Evolutionary conservation across 2,329 filamentous ascomycete genomes (phyloP).

Genomic region (Pseudogymnoascus sp.): DNA sequence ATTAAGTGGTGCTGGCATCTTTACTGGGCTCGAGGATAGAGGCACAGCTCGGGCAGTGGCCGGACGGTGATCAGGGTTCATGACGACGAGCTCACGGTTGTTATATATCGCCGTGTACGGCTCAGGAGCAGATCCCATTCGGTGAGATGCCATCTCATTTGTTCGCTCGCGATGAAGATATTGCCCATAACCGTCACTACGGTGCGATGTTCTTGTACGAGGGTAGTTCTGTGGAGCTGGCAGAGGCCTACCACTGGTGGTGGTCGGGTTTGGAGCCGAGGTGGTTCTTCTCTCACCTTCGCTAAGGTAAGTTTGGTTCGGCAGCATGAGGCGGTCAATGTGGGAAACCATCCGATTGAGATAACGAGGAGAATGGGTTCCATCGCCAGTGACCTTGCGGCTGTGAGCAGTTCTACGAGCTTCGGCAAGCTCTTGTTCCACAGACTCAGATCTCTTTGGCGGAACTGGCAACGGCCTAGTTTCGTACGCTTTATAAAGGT

Average conservation of each 20-base stretch:
- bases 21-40: slow-evolving; percentile 25
- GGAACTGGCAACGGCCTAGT: slow-evolving; percentile 26
- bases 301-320: slow-evolving; percentile 19
- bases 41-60: slow-evolving; percentile 11
- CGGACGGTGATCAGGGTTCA: neutral
- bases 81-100: slow-evolving; percentile 12
- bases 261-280: slow-evolving; percentile 25
- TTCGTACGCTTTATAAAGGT: slow-evolving; percentile 16
- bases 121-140: slow-evolving; percentile 28
- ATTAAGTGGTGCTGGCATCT: slow-evolving; percentile 26
- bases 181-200: neutral
- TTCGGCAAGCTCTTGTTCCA: slow-evolving; percentile 25
- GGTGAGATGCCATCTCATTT: slow-evolving; percentile 17
- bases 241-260: neutral
- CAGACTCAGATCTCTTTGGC: slow-evolving; percentile 25
- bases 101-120: slow-evolving; percentile 14
- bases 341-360: slow-evolving; percentile 53
- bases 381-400: slow-evolving; percentile 21
- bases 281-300: slow-evolving; percentile 11
- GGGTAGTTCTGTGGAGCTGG: neutral
- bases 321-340: slow-evolving; percentile 49
- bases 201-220: neutral
- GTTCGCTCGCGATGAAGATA: slow-evolving; percentile 14
- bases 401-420: slow-evolving; percentile 25
- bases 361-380: slow-evolving; percentile 36